Base-by-base conservation (phyloP, 495 filamentous ascomycete species). In the Wilcoxina mikolae region DNA sequence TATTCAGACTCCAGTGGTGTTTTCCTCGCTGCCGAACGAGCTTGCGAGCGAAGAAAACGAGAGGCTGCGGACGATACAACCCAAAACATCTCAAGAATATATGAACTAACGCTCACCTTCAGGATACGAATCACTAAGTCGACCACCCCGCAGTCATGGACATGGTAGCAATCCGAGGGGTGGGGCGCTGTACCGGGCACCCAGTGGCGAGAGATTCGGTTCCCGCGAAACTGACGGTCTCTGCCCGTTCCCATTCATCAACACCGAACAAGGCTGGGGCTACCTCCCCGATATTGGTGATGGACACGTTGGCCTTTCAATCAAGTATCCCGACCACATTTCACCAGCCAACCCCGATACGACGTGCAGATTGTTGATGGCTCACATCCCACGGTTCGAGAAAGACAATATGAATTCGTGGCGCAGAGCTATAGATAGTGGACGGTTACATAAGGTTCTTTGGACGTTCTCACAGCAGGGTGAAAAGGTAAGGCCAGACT, bases 291-390 rank as follows among this genome's bases (percentile, higher is more conserved):
- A 60, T 10, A 73, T 86, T 33, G 69, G 69, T 2, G 79, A 83
- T 57, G 72, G 63, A 0, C 74, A 73, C 44, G 65, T 72, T 0
- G 71, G 75, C 5, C 68, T 69, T 10, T 83, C 78, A 49, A 70
- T 80, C 11, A 58, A 66, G 0, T 77, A 70, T 56, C 84, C 84
- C 0, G 84, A 87, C 59, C 84, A 89, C 55, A 72, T 80, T 0
- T 35, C 51, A 20, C 64, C 67, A 5, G 51, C 62, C 1, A 23
- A 51, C 9, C 53, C 68, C 24, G 58, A 56, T 26, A 51, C 42
- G 10, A 25, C 53, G 5, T 62, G 54, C 5, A 48, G 68, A 12
- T 53, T 53, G 0, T 54, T 69, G 3, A 68, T 73, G 18, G 51
- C 60, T 9, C 56, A 63, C 26, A 65, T 78, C 29, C 75, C 75